Evolutionary conservation across 495 filamentous ascomycete species (phyloP).

Genomic region (Penicillium silybi): DNA sequence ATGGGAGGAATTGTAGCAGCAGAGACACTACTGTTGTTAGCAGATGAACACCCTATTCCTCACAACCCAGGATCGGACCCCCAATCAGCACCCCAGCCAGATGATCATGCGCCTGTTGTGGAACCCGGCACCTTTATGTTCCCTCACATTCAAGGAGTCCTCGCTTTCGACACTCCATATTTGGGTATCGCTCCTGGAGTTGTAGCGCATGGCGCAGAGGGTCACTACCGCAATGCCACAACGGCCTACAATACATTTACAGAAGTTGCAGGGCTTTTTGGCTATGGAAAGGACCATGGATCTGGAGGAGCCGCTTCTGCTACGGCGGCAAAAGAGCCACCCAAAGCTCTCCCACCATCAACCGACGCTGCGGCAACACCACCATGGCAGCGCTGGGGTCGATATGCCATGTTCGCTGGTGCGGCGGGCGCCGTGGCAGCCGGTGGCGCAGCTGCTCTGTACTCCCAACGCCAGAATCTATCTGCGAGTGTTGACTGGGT

Average conservation of each 20-base stretch:
- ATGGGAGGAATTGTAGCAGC: slow-evolving; percentile 98
- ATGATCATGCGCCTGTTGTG: slow-evolving; percentile 22
- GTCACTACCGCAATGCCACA: slow-evolving; percentile 71
- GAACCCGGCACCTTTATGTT: slow-evolving; percentile 51
- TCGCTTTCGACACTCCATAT: slow-evolving; percentile 95
- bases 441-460: slow-evolving; percentile 83
- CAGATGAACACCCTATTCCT: slow-evolving; percentile 62
- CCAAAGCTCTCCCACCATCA: slow-evolving; percentile 24
- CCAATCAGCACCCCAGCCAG: slow-evolving; percentile 9
- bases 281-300: slow-evolving; percentile 42
- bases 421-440: slow-evolving; percentile 77
- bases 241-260: slow-evolving; percentile 65
- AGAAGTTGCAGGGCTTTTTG: slow-evolving; percentile 58
- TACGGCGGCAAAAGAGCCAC: slow-evolving; percentile 4
- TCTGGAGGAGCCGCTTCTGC: slow-evolving; percentile 12
- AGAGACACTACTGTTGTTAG: slow-evolving; percentile 70
- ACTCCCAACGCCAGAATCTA: slow-evolving; percentile 75
- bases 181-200: slow-evolving; percentile 87
- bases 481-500: slow-evolving; percentile 72
- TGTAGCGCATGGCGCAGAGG: slow-evolving; percentile 83
- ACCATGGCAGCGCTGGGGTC: slow-evolving; percentile 71
- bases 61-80: slow-evolving; percentile 19
- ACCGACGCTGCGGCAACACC: slow-evolving; percentile 52
- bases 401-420: slow-evolving; percentile 77
- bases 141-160: slow-evolving; percentile 72